Evolutionary conservation across 2,329 filamentous ascomycete genomes (phyloP).

Genomic region (Fusarium pseudocircinatum): DNA sequence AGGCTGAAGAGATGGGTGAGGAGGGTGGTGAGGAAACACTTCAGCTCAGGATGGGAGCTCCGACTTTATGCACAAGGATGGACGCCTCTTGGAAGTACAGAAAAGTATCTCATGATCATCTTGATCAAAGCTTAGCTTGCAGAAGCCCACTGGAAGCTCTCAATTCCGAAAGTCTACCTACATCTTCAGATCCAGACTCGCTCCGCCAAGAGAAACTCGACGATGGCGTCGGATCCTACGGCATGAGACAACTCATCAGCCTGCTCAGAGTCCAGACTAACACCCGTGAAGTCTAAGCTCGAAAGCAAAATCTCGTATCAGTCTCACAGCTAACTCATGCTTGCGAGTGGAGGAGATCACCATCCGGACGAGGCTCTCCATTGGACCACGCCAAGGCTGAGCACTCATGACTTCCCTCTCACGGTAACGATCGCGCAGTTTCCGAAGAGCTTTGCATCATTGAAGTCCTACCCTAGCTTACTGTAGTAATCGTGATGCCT

Average conservation of each 20-base stretch:
- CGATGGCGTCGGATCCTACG: slow-evolving; percentile 11
- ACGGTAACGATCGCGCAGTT: slow-evolving; percentile 2
- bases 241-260: background rate
- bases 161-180: background rate
- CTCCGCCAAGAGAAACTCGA: background rate
- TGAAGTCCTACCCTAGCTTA: background rate
- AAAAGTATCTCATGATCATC: background rate
- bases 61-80: slow-evolving; percentile 26
- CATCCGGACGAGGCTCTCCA: background rate
- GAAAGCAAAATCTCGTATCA: slow-evolving; percentile 9
- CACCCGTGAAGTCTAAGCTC: background rate
- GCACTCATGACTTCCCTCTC: background rate
- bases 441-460: slow-evolving; percentile 15
- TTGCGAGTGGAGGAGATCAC: background rate
- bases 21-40: background rate
- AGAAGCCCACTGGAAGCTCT: background rate
- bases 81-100: background rate
- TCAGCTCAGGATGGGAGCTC: background rate
- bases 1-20: slow-evolving; percentile 3
- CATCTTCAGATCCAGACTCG: background rate
- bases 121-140: background rate
- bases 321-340: background rate
- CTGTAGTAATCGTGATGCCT: background rate
- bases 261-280: background rate
- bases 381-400: slow-evolving; percentile 23